A percentile compares a stretch with the other conserved stretches of the same genome.
Evolutionary conservation across 441 rosid genomes (phyloP).

Genomic region (Erodium texanum): DNA sequence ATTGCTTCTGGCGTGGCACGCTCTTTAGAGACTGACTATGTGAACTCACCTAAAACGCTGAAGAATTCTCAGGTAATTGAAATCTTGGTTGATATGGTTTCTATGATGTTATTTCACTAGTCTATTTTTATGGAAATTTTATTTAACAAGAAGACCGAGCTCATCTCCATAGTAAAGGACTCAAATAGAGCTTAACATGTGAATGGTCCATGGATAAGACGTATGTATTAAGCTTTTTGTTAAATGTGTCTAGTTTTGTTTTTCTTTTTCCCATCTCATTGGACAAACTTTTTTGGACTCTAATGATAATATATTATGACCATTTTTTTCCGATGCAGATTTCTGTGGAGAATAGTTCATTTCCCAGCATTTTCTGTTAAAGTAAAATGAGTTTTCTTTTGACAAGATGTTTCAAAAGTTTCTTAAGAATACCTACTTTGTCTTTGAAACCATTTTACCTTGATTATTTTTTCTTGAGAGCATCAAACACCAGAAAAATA

Average conservation of each 20-base stretch:
- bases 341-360: neutral
- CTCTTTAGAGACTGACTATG: slow-evolving; percentile 27
- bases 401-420: neutral
- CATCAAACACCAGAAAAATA: neutral
- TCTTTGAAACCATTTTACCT: neutral
- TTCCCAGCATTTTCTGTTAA: neutral
- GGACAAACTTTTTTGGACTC: neutral
- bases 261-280: neutral
- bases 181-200: neutral
- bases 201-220: neutral
- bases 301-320: neutral
- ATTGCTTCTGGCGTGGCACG: slow-evolving; percentile 28
- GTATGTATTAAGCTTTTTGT: too few species aligned
- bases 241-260: neutral
- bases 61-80: slow-evolving; percentile 53
- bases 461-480: neutral
- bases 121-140: neutral
- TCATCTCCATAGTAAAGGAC: neutral
- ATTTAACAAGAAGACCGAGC: neutral
- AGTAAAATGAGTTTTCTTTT: neutral
- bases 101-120: neutral
- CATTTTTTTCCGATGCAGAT: neutral
- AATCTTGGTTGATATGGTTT: neutral
- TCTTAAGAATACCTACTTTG: neutral
- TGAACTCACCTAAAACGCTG: slow-evolving; percentile 31